Evolutionary conservation across 1,139 yeast genomes (phyloP).

Genomic region (Saccharomyces hybrid): DNA sequence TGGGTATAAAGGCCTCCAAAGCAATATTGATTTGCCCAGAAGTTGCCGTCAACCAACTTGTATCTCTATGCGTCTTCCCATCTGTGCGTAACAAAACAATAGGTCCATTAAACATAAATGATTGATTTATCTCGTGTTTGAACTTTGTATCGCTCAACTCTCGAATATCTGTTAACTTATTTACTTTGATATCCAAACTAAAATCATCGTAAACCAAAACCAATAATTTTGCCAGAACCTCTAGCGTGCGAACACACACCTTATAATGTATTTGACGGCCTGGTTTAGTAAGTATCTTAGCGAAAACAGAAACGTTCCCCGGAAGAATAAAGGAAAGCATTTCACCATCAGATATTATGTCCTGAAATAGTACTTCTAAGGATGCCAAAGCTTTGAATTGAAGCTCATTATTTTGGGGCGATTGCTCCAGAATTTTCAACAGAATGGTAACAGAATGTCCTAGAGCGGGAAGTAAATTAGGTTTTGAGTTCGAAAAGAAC

Average conservation of each 20-base stretch:
- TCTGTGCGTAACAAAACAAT: conserved; percentile 6
- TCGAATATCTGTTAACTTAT: conserved; percentile 5
- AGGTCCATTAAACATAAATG: not conserved
- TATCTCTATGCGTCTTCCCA: conserved; percentile 37
- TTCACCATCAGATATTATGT: conserved; percentile 42
- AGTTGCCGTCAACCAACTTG: conserved; percentile 60
- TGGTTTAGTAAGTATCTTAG: conserved; percentile 38
- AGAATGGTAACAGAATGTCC: conserved; percentile 43
- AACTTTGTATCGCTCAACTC: conserved; percentile 2
- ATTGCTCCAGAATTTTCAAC: conserved; percentile 34
- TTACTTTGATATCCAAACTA: conserved; percentile 25
- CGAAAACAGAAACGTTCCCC: conserved; percentile 45
- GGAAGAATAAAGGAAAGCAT: conserved; percentile 48
- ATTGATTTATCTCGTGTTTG: not conserved
- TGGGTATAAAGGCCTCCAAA: conserved; percentile 34
- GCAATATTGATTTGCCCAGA: conserved; percentile 45
- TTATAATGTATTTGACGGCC: conserved; percentile 36
- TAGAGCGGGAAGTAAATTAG: conserved; percentile 35
- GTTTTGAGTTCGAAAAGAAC: conserved; percentile 31
- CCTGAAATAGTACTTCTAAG: conserved; percentile 32
- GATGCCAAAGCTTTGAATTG: conserved; percentile 36
- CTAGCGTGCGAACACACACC: conserved; percentile 34
- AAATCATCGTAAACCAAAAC: conserved; percentile 38
- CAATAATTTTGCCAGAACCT: conserved; percentile 33
- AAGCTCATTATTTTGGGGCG: conserved; percentile 23